These are phyloP conservation scores for Plantago elongata DNA, from an alignment of 257 asterid species.

Conservation along the genomic window DNA sequence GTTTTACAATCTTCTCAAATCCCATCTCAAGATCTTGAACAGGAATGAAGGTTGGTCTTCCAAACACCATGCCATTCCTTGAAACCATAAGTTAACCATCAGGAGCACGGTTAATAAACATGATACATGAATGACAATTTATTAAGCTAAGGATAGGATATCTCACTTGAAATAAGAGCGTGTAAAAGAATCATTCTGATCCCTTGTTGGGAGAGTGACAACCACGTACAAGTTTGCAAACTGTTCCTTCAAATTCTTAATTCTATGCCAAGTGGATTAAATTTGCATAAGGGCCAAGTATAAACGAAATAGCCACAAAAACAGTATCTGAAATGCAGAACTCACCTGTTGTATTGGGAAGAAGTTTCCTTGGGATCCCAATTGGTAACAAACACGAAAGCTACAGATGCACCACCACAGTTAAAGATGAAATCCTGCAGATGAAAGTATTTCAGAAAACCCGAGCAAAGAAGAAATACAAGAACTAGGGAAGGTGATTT, in stretches of 20 bases:
- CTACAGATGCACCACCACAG: conserved; percentile 83
- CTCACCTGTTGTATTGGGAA: conserved; percentile 57
- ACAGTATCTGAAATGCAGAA: conserved; percentile 1
- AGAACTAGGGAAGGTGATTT: conserved; percentile 16
- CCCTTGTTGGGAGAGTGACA: conserved; percentile 76
- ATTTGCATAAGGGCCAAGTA: conserved; percentile 7
- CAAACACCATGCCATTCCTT: conserved; percentile 74
- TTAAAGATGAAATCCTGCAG: conserved; percentile 92
- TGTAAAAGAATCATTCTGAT: conserved; percentile 59
- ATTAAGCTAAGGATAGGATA: conserved; percentile 18
- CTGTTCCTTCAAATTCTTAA: conserved; percentile 67
- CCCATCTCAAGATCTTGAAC: conserved; percentile 89
- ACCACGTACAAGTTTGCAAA: conserved; percentile 84
- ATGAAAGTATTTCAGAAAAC: conserved; percentile 16
- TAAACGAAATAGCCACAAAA: neutral
- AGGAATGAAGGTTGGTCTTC: conserved; percentile 80
- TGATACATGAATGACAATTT: conserved; percentile 8
- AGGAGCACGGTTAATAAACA: conserved; percentile 18
- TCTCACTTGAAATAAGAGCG: conserved; percentile 80
- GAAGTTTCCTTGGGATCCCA: conserved; percentile 46
- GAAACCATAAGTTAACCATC: conserved; percentile 19
- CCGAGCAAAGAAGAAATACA: conserved; percentile 8
- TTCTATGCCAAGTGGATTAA: conserved; percentile 39
- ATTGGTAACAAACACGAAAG: conserved; percentile 64
- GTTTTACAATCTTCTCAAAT: conserved; percentile 80